Evolutionary conservation across 2,329 filamentous ascomycete species (phyloP).

Genomic region (Hymenoscyphus scutula): DNA sequence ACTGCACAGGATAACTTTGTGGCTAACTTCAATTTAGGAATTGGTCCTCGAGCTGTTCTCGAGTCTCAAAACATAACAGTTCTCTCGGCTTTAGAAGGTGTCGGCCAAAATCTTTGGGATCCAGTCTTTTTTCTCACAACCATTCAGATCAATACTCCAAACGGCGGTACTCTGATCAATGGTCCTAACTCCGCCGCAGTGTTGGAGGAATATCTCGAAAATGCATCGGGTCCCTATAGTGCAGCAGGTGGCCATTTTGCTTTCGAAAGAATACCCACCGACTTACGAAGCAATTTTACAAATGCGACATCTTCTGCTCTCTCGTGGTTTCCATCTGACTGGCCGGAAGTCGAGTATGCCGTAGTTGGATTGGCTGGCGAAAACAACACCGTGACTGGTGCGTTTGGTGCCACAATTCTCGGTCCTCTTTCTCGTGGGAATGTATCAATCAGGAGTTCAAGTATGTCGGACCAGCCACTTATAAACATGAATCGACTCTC

Average conservation of each 20-base stretch:
- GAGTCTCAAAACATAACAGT: slow-evolving; percentile 44
- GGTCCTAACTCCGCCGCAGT: slow-evolving; percentile 10
- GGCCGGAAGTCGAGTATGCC: slow-evolving; percentile 26
- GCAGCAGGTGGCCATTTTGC: slow-evolving; percentile 37
- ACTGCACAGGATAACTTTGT: too few relatives aligned
- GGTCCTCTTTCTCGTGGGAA: slow-evolving; percentile 45
- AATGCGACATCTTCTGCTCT: slow-evolving; percentile 39
- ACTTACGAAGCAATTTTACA: slow-evolving; percentile 34
- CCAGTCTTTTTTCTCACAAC: slow-evolving; percentile 31
- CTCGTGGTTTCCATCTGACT: slow-evolving; percentile 36
- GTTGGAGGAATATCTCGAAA: slow-evolving; percentile 16
- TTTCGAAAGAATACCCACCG: slow-evolving; percentile 36
- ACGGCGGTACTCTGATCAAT: not conserved
- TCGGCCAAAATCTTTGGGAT: slow-evolving; percentile 49
- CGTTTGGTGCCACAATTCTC: slow-evolving; percentile 41
- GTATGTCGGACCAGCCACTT: slow-evolving; percentile 38
- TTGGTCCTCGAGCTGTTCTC: slow-evolving; percentile 45
- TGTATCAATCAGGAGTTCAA: slow-evolving; percentile 40
- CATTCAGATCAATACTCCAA: slow-evolving; percentile 35
- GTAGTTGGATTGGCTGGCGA: slow-evolving; percentile 42
- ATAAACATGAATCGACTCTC: slow-evolving; percentile 47
- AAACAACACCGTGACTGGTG: slow-evolving; percentile 12
- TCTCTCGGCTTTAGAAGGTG: slow-evolving; percentile 46
- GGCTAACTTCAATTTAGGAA: slow-evolving; percentile 45
- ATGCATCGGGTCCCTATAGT: slow-evolving; percentile 15